Conservation (phyloP, 2,329 filamentous ascomycete genomes). For the Pseudogymnoascus sp. region DNA sequence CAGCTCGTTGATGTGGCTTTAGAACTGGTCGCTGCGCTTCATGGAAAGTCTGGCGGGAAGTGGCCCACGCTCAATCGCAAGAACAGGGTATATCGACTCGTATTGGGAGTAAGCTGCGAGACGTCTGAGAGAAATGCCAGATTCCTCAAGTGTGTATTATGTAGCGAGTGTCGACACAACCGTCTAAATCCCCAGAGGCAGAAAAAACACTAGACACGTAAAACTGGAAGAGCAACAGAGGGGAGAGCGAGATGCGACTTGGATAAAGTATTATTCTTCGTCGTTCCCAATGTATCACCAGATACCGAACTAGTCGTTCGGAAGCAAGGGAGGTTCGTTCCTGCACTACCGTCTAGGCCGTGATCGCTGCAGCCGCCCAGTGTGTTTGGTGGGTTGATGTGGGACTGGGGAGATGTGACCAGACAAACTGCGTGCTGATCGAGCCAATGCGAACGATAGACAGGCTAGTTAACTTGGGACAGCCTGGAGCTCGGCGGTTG, state of each 20-base stretch:
- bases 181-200: neutral
- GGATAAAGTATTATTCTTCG: constrained; percentile 2
- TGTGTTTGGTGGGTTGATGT: constrained; percentile 6
- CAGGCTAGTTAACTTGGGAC: neutral
- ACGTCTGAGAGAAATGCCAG: constrained; percentile 2
- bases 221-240: neutral
- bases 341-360: constrained; percentile 1
- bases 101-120: neutral
- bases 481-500: neutral
- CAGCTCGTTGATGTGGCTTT: neutral
- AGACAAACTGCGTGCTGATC: neutral
- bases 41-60: neutral
- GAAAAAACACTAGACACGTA: neutral
- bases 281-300: constrained; percentile 5
- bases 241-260: neutral
- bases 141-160: neutral
- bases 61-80: neutral
- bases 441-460: neutral
- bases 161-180: neutral
- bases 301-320: constrained; percentile 2
- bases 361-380: constrained; percentile 7
- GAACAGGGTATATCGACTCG: constrained; percentile 1
- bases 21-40: neutral
- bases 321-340: constrained; percentile 5
- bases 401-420: neutral